Evolutionary conservation across 75 land plant genomes (phyloP).

Genomic region (Pinus albicaulis): DNA sequence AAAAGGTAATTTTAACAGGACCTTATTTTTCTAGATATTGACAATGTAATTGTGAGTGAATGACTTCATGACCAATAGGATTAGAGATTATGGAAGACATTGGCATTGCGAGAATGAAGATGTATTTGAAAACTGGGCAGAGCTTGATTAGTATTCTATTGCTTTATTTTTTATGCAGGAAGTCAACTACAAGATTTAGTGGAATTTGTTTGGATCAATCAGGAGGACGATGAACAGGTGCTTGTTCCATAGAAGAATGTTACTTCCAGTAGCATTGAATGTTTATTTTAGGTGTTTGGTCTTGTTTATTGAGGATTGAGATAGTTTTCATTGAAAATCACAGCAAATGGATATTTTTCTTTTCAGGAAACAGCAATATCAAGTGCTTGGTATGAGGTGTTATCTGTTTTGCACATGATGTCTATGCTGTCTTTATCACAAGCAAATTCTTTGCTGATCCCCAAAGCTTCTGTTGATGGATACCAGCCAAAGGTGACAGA

Average conservation of each 20-base stretch:
- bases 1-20: conserved; percentile 47
- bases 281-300: neutral
- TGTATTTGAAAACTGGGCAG: neutral
- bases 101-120: neutral
- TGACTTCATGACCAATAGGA: neutral
- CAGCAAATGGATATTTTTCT: neutral
- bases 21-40: neutral
- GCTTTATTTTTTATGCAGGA: conserved; percentile 31
- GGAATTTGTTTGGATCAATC: conserved; percentile 82
- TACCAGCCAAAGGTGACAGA: conserved; percentile 71
- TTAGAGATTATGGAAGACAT: neutral
- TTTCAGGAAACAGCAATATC: conserved; percentile 70
- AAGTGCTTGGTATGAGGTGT: conserved; percentile 85
- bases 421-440: conserved; percentile 73
- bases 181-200: conserved; percentile 52
- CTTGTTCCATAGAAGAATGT: neutral
- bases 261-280: neutral
- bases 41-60: neutral
- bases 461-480: conserved; percentile 71
- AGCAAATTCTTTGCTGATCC: conserved; percentile 76
- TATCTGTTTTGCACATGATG: conserved; percentile 88
- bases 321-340: neutral
- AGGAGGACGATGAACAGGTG: conserved; percentile 78
- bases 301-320: neutral
- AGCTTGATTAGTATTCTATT: neutral